These are phyloP conservation scores for Calonectria pteridis DNA, from an alignment of 2,329 filamentous ascomycete species.

Conservation along the genomic window DNA sequence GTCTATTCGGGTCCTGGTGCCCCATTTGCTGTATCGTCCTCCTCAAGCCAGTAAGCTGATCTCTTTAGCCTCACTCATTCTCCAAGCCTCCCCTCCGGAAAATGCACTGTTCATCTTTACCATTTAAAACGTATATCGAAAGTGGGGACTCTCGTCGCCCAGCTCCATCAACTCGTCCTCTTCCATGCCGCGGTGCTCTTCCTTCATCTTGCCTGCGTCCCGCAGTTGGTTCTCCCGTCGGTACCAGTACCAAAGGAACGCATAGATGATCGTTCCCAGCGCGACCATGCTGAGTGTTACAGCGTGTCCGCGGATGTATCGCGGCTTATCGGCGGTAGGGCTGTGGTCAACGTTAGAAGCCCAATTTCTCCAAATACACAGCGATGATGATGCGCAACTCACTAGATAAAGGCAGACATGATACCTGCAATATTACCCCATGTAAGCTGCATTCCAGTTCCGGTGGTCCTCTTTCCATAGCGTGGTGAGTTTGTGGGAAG, in stretches of 20 bases:
- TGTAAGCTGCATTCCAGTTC: slow-evolving; percentile 77
- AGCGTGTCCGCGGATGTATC: slow-evolving; percentile 73
- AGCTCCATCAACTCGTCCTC: slow-evolving; percentile 64
- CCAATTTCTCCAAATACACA: background rate
- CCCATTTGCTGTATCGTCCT: background rate
- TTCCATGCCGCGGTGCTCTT: slow-evolving; percentile 54
- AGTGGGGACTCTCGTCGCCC: slow-evolving; percentile 65
- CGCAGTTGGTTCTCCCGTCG: slow-evolving; percentile 60
- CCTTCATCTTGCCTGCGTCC: slow-evolving; percentile 52
- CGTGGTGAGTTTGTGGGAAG: slow-evolving; percentile 77
- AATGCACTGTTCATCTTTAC: background rate
- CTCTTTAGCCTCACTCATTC: too few relatives aligned
- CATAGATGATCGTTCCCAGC: slow-evolving; percentile 65
- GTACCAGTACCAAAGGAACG: slow-evolving; percentile 67
- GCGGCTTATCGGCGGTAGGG: slow-evolving; percentile 61
- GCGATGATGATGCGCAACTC: slow-evolving; percentile 24
- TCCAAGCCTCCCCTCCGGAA: background rate
- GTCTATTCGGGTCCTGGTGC: background rate
- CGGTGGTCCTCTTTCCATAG: slow-evolving; percentile 81
- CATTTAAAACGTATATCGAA: slow-evolving; percentile 57
- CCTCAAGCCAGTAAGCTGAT: background rate
- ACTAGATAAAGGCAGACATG: slow-evolving; percentile 77
- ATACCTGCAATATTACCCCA: slow-evolving; percentile 79
- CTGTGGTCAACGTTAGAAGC: slow-evolving; percentile 47
- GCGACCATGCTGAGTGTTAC: slow-evolving; percentile 70